phyloP scores from a whole-genome alignment of 1,139 yeast species.

The Yamadazyma trypodendri region DNA sequence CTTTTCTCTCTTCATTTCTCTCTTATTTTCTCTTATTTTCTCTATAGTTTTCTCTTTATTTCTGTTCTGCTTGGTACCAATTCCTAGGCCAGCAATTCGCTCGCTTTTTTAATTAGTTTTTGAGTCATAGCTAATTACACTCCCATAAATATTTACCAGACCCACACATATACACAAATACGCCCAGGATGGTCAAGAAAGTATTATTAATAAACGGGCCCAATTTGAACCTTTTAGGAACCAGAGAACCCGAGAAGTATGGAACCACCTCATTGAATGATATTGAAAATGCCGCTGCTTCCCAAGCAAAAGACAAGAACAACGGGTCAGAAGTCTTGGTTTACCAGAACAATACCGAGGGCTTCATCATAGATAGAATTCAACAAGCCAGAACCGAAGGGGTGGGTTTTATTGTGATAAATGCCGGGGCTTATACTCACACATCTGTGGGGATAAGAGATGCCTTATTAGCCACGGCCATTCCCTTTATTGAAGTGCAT shows the following conservation, averaged over 20 bases:
- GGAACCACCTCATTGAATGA: slow-evolving; percentile 45
- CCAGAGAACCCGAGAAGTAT: slow-evolving; percentile 51
- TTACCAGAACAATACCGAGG: slow-evolving; percentile 47
- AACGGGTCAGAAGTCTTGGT: slow-evolving; percentile 30
- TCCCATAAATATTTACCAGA: not conserved
- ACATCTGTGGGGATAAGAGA: slow-evolving; percentile 51
- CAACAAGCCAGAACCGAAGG: slow-evolving; percentile 44
- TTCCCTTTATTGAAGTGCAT: slow-evolving; percentile 50
- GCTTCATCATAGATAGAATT: slow-evolving; percentile 45
- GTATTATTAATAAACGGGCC: slow-evolving; percentile 49
- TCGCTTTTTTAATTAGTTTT: not conserved
- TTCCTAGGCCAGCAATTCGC: not conserved
- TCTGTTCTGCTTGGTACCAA: not conserved
- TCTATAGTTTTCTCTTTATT: no score
- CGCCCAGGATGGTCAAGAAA: slow-evolving; percentile 33
- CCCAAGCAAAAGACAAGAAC: slow-evolving; percentile 32
- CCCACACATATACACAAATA: no score
- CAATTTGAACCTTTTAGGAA: slow-evolving; percentile 46
- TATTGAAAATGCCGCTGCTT: slow-evolving; percentile 38
- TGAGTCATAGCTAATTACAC: not conserved
- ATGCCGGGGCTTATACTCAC: slow-evolving; percentile 54
- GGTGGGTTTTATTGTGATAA: slow-evolving; percentile 41
- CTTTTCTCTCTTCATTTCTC: no score
- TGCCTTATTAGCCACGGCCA: slow-evolving; percentile 46
- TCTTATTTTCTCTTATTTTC: no score